A percentile compares a stretch with the other conserved stretches of the same genome.
phyloP scores from a whole-genome alignment of 2,329 filamentous ascomycete species.

The Exophiala dermatitidis region DNA sequence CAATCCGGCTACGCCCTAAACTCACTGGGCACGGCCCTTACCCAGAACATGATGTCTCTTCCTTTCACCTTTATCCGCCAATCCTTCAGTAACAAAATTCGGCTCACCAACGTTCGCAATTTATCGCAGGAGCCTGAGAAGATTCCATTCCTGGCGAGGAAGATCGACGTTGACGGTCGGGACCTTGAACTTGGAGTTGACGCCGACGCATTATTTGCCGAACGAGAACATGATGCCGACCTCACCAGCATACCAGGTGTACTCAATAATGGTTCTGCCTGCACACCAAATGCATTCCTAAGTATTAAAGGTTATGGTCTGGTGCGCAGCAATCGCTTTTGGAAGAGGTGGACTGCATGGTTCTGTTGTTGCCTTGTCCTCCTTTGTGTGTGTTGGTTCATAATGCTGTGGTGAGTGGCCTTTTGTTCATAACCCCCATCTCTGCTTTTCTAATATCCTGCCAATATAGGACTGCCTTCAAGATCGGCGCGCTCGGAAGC shows the following conservation, averaged over 20 bases:
- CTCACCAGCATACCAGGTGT: slow-evolving; percentile 4
- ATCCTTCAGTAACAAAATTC: slow-evolving; percentile 10
- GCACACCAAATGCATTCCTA: not conserved
- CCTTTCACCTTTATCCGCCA: slow-evolving; percentile 9
- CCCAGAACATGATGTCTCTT: slow-evolving; percentile 9
- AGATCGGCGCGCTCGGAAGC: slow-evolving; percentile 26
- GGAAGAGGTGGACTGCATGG: too few relatives aligned
- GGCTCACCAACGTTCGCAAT: slow-evolving; percentile 1
- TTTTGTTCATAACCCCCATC: too few relatives aligned
- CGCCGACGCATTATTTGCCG: not conserved
- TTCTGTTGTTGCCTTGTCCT: too few relatives aligned
- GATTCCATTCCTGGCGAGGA: slow-evolving; percentile 20
- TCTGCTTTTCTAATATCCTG: too few relatives aligned
- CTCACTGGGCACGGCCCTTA: not conserved
- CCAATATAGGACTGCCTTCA: too few relatives aligned
- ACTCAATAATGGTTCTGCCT: too few relatives aligned
- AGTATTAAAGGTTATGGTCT: not conserved
- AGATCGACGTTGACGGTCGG: slow-evolving; percentile 10
- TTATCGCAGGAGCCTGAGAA: slow-evolving; percentile 10
- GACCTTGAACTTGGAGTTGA: slow-evolving; percentile 17
- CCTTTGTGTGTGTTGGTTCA: too few relatives aligned
- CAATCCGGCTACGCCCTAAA: not conserved
- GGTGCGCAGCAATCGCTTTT: too few relatives aligned
- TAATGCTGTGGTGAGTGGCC: too few relatives aligned
- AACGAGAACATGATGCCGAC: too few relatives aligned